These are phyloP conservation scores for Dioscorea alata DNA, from an alignment of 106 monocot genomes.

Conservation along the genomic window DNA sequence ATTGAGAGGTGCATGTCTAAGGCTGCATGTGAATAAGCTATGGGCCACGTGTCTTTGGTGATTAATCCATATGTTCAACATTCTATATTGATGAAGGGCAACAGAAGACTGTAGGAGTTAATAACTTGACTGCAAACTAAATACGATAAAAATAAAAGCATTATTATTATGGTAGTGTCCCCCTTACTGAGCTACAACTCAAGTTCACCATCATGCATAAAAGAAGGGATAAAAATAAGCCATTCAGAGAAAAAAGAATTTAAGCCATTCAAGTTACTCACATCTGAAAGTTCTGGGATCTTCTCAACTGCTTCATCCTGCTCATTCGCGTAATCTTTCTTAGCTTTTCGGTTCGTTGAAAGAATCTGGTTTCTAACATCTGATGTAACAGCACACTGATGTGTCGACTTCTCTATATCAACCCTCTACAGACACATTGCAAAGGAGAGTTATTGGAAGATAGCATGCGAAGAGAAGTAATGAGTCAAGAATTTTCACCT, in stretches of 20 bases:
- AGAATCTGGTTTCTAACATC: slow-evolving; percentile 76
- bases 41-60: too few species aligned
- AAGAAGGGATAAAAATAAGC: too few species aligned
- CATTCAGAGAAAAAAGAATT: not conserved
- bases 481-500: slow-evolving; percentile 31
- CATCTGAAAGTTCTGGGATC: slow-evolving; percentile 55
- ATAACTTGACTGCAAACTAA: too few species aligned
- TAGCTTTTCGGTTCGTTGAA: slow-evolving; percentile 55
- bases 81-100: too few species aligned
- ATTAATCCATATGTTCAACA: too few species aligned
- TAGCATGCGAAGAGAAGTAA: not conserved
- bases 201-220: too few species aligned
- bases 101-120: too few species aligned
- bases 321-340: slow-evolving; percentile 83
- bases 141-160: too few species aligned
- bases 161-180: too few species aligned
- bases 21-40: too few species aligned
- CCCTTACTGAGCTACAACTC: too few species aligned
- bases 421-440: slow-evolving; percentile 48
- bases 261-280: slow-evolving; percentile 9
- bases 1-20: too few species aligned
- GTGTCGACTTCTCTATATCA: slow-evolving; percentile 68
- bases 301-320: slow-evolving; percentile 79
- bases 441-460: not conserved
- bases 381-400: slow-evolving; percentile 65